Evolutionary conservation across 257 asterid species (phyloP).

Genomic region (Solanum dulcamara): DNA sequence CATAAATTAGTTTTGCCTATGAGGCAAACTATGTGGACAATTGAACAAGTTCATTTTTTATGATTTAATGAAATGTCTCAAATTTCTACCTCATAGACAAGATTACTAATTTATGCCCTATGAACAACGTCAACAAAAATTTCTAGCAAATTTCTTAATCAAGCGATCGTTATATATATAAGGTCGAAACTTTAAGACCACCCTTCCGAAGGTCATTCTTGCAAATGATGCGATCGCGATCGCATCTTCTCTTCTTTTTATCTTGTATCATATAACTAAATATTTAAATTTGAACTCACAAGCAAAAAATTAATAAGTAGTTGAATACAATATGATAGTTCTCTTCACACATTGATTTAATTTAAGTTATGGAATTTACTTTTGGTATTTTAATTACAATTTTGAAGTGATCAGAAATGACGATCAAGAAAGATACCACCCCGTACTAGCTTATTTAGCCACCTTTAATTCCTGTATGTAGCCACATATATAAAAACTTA

Average conservation of each 20-base stretch:
- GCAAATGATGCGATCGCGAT: neutral
- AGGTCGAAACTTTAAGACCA: neutral
- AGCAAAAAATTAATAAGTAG: neutral
- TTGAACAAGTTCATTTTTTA: too few species aligned
- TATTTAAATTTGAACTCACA: neutral
- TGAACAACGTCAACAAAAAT: neutral
- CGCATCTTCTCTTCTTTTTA: neutral
- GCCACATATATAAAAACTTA: neutral
- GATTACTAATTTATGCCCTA: too few species aligned
- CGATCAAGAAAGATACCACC: too few species aligned
- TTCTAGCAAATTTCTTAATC: neutral
- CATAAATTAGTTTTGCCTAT: too few species aligned
- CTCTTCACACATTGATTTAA: neutral
- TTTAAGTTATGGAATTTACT: neutral
- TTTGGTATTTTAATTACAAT: neutral
- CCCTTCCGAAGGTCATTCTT: neutral
- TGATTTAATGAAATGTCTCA: too few species aligned
- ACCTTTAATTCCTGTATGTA: neutral
- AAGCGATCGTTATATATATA: neutral
- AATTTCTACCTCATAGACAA: neutral
- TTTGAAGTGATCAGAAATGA: neutral
- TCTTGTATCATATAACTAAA: neutral
- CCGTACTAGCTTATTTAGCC: neutral
- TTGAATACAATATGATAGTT: neutral
- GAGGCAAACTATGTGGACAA: too few species aligned